Conservation (phyloP, 176 grass and related monocot species). For the Metroxylon sagu region DNA sequence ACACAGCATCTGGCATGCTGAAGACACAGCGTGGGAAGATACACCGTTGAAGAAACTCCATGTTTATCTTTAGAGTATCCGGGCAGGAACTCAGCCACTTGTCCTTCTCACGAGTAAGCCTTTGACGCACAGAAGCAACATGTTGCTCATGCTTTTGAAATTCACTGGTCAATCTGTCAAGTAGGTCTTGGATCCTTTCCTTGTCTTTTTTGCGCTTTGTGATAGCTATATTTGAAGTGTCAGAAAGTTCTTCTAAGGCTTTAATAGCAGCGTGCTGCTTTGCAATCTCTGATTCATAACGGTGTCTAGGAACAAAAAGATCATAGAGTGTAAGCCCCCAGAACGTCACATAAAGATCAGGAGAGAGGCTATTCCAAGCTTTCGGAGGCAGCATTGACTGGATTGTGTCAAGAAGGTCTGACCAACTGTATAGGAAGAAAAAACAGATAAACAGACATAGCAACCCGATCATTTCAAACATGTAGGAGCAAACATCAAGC, state of each 20-base stretch:
- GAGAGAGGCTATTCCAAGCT: slow-evolving; percentile 86
- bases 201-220: slow-evolving; percentile 98
- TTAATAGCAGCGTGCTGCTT: slow-evolving; percentile 90
- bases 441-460: slow-evolving; percentile 1
- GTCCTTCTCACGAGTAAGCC: slow-evolving; percentile 79
- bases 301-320: slow-evolving; percentile 77
- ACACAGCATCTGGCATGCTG: slow-evolving; percentile 85
- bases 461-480: too few species aligned
- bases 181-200: slow-evolving; percentile 93
- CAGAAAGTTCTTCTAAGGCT: slow-evolving; percentile 86
- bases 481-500: too few species aligned
- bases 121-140: slow-evolving; percentile 63
- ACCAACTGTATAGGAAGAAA: slow-evolving; percentile 55
- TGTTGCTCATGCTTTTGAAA: slow-evolving; percentile 81
- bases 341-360: slow-evolving; percentile 90
- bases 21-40: slow-evolving; percentile 85
- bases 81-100: slow-evolving; percentile 82
- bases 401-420: slow-evolving; percentile 69
- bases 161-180: slow-evolving; percentile 76
- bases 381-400: slow-evolving; percentile 69
- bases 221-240: slow-evolving; percentile 90
- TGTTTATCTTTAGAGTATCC: slow-evolving; percentile 85
- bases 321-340: slow-evolving; percentile 98
- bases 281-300: slow-evolving; percentile 86
- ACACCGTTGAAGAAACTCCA: slow-evolving; percentile 93